These are phyloP conservation scores for Pelagomonas calceolata DNA, from an alignment of 108 stramenopile species.

Conservation along the genomic window DNA sequence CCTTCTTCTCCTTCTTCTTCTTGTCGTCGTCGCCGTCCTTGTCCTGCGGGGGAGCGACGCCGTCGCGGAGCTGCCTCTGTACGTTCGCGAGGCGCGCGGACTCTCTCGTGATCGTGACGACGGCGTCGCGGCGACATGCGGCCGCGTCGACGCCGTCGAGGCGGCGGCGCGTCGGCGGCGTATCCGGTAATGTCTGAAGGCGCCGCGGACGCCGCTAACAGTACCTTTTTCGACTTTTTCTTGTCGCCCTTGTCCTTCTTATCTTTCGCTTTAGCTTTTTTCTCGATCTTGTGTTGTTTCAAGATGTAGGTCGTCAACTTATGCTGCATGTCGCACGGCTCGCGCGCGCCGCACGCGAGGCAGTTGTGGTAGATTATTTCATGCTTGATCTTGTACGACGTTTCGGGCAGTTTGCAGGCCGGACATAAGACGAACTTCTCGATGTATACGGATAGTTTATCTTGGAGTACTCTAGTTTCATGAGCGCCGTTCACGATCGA, in stretches of 20 bases:
- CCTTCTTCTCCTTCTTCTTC: slow-evolving; percentile 28
- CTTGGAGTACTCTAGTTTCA: slow-evolving; percentile 72
- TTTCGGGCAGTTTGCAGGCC: slow-evolving; percentile 87
- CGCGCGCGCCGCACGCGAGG: slow-evolving; percentile 91
- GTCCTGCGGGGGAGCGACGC: too few species aligned
- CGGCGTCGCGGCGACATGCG: too few species aligned
- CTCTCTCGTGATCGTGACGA: too few species aligned
- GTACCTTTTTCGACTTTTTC: slow-evolving; percentile 58
- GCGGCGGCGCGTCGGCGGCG: too few species aligned
- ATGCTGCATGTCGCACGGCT: slow-evolving; percentile 91
- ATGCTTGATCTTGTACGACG: slow-evolving; percentile 90
- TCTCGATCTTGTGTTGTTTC: slow-evolving; percentile 72
- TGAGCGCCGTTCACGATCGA: slow-evolving; percentile 96
- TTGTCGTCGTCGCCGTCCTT: background rate
- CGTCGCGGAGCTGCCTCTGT: background rate
- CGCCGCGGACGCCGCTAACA: slow-evolving; percentile 16
- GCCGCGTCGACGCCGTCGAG: background rate
- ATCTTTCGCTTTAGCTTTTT: slow-evolving; percentile 56
- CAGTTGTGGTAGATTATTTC: slow-evolving; percentile 85
- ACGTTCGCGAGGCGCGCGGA: background rate
- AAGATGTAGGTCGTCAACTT: slow-evolving; percentile 82
- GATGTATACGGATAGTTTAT: slow-evolving; percentile 79
- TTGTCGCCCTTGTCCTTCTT: slow-evolving; percentile 21
- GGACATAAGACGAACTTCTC: slow-evolving; percentile 94
- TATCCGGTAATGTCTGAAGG: too few species aligned